Evolutionary conservation across 208 protist genomes (phyloP), one percentile per base, ranked within the genome.

Genomic region (Novymonas esmeraldas): DNA sequence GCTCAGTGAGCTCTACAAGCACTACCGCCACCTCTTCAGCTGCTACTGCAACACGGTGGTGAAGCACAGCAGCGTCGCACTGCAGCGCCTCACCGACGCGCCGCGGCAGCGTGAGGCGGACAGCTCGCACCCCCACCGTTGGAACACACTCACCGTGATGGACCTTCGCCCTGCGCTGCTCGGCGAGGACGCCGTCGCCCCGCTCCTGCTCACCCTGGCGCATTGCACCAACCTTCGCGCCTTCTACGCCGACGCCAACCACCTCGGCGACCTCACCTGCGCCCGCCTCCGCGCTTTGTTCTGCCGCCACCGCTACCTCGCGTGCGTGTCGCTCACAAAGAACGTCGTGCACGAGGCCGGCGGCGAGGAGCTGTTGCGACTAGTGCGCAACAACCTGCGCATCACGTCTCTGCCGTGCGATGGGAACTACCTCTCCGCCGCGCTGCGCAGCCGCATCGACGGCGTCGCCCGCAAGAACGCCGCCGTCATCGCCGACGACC

Each of bases 311-410:
- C 85, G 83, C 66, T 80, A 84, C 62, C 77, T 96, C 16, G 51
- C 63, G 11, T 49, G 63, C 52, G 16, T 96, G 3, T 88, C 79
- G 0, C 51, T 94, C 4, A 38, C 51, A 13, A 64, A 70, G 18
- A 96, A 96, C 69, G 50, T 54, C 49, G 71, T 96, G 2, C 82
- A 94, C 66, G 91, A 96, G 58, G 73, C 71, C 11, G 91, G 91
- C 22, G 91, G 76, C 1, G 85, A 87, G 63, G 76, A 89, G 48
- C 78, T 96, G 28, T 55, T 94, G 59, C 84, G 84, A 2, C 83
- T 96, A 18, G 69, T 77, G 45, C 82, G 85, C 29, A 68, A 79
- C 52, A 94, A 96, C 68, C 82, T 66, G 6, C 65, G 78, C 22
- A 42, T 96, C 33, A 78, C 70, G 5, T 44, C 51, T 5, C 10